Percentiles rank a stretch among this genome's conserved stretches.
These are phyloP conservation scores for Zygosaccharomyces lentus DNA, from an alignment of 805 yeast genomes.

Conservation along the genomic window DNA sequence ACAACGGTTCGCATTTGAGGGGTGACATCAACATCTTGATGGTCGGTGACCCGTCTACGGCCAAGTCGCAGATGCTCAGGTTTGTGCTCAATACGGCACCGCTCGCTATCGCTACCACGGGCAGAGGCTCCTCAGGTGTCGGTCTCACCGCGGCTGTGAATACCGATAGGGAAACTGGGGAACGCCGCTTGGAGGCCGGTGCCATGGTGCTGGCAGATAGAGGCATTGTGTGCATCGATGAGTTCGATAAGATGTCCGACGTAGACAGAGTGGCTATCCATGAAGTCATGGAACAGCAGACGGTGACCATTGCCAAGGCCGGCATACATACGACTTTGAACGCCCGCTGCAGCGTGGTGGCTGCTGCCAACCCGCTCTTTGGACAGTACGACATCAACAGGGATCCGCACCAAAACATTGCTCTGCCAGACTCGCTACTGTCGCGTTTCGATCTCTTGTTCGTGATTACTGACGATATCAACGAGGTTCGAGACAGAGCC, in stretches of 20 bases:
- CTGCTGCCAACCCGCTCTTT: slow-evolving; percentile 96
- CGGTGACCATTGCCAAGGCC: slow-evolving; percentile 96
- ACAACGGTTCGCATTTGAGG: slow-evolving; percentile 93
- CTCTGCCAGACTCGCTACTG: slow-evolving; percentile 90
- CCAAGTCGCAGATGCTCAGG: slow-evolving; percentile 91
- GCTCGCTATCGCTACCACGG: slow-evolving; percentile 95
- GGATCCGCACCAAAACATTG: slow-evolving; percentile 95
- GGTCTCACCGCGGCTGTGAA: slow-evolving; percentile 99
- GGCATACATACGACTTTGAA: slow-evolving; percentile 95
- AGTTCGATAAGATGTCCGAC: slow-evolving; percentile 97
- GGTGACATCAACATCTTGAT: slow-evolving; percentile 94
- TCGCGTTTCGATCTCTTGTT: slow-evolving; percentile 95
- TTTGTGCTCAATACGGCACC: slow-evolving; percentile 94
- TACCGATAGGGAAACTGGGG: slow-evolving; percentile 94
- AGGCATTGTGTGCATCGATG: slow-evolving; percentile 97
- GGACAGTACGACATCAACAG: slow-evolving; percentile 95
- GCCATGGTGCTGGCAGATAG: slow-evolving; percentile 98
- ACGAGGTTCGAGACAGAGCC: slow-evolving; percentile 75
- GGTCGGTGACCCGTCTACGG: slow-evolving; percentile 99
- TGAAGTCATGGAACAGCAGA: slow-evolving; percentile 99
- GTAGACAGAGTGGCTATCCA: slow-evolving; percentile 96
- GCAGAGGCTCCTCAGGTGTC: slow-evolving; percentile 99
- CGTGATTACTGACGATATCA: slow-evolving; percentile 92
- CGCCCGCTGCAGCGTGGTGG: slow-evolving; percentile 94
- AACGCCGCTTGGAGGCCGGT: slow-evolving; percentile 94